These are phyloP conservation scores for Lupinus albus DNA, from an alignment of 306 rosid genomes.

Conservation along the genomic window DNA sequence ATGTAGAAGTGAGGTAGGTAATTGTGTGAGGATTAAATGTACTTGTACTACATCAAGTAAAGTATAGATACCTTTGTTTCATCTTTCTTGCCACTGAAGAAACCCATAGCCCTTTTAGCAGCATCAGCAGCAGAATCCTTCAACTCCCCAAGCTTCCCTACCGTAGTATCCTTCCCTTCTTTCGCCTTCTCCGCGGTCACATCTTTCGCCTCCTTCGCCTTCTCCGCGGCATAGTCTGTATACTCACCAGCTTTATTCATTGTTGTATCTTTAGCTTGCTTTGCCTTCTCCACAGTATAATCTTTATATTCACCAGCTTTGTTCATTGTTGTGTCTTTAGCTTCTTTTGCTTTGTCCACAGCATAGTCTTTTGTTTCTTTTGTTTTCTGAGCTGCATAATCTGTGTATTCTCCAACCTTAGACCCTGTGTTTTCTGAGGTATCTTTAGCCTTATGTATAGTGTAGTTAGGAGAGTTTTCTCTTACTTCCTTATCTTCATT, in stretches of 20 bases:
- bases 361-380: conserved; percentile 13
- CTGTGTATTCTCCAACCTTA: conserved; percentile 2
- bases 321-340: neutral
- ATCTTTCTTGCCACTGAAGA: conserved; percentile 67
- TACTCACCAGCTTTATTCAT: conserved; percentile 33
- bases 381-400: conserved; percentile 35
- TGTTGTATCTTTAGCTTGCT: conserved; percentile 41
- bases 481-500: conserved; percentile 27
- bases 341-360: conserved; percentile 16
- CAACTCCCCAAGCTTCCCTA: conserved; percentile 63
- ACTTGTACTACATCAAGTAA: neutral
- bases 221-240: conserved; percentile 8
- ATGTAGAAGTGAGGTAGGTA: too few species aligned
- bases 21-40: neutral
- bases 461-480: neutral
- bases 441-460: conserved; percentile 25
- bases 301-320: conserved; percentile 38
- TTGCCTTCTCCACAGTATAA: conserved; percentile 32
- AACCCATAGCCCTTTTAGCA: conserved; percentile 58
- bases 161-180: conserved; percentile 59
- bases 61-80: conserved; percentile 46
- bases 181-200: conserved; percentile 50
- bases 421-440: neutral
- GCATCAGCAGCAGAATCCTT: conserved; percentile 68
- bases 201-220: conserved; percentile 18